Evolutionary conservation across 176 grass and related monocot genomes (phyloP), one percentile per base, ranked within the genome.

Genomic region (Musa schizocarpa): DNA sequence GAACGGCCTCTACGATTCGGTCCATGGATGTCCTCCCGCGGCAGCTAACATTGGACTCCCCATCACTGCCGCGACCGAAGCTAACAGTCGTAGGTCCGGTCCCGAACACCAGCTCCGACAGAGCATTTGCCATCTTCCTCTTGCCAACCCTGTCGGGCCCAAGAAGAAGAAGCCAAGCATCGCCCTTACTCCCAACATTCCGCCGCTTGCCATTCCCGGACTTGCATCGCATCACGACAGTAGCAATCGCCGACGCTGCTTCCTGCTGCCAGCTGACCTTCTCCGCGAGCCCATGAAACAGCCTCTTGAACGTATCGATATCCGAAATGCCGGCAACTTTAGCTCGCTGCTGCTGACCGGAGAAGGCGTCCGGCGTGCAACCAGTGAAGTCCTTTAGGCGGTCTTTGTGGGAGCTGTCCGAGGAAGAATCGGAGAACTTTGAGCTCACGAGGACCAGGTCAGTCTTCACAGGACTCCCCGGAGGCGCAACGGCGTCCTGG

Each of bases 91-190:
- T 53, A 13, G 55, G 78, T 9, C 69, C 57, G 14, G 56, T 34
- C 22, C 78, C 92, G n/a, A 78, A 88, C 80, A 92, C 81, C 62
- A 84, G 73, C 76, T 89, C 87, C 56, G 96, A 99, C 52, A 99
- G 85, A 53, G 96, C 74, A 53, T 67, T 86, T 11, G 84, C 88
- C 85, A 95, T 95, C 81, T 95, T 99, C 78, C 82, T 78, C 83
- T 99, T 99, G 21, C 96, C 96, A 49, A 88, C 92, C 79, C 89
- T 80, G 72, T 99, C 96, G 63, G 91, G 85, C 19, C 96, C 96
- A 66, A 99, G 75, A 80, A 99, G 94, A 58, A 99, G 57, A 57
- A 99, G 84, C 96, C 96, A 99, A 54, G 88, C 86, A 81, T 92
- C 91, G 27, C 91, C 83, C 72, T 90, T 88, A 49, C 84, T 82